Conservation (phyloP, 108 stramenopile species). For the Nannochloropsis gaditana region DNA sequence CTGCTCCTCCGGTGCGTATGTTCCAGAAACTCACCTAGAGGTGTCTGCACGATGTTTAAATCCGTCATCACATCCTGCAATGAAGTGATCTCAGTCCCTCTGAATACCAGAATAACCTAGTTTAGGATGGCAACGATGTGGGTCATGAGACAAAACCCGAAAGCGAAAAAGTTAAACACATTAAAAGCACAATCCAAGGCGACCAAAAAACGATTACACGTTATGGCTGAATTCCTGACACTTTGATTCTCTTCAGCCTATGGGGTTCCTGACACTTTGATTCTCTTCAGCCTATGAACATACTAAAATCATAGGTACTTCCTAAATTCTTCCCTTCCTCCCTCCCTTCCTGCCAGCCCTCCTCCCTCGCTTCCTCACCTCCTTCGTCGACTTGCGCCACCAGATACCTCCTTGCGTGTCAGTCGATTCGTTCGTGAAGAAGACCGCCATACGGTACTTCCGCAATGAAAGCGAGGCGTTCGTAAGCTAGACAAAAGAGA, state of each 20-base stretch:
- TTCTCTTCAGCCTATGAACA: too few relatives aligned
- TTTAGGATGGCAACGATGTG: too few relatives aligned
- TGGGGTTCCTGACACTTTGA: too few relatives aligned
- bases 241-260: too few relatives aligned
- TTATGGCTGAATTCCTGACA: too few relatives aligned
- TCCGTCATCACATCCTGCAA: not conserved
- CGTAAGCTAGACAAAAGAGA: not conserved
- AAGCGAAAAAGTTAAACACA: too few relatives aligned
- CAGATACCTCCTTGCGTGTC: constrained; percentile 1
- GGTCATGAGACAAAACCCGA: too few relatives aligned
- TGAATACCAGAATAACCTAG: not conserved
- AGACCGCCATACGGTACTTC: not conserved
- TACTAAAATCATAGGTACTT: too few relatives aligned
- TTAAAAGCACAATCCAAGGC: too few relatives aligned
- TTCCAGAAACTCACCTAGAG: not conserved
- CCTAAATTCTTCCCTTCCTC: too few relatives aligned
- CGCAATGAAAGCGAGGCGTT: not conserved
- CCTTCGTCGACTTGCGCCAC: not conserved
- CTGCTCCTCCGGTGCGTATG: too few relatives aligned
- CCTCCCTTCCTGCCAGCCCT: not conserved
- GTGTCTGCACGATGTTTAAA: not conserved
- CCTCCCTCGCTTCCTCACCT: not conserved
- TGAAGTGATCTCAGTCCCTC: not conserved
- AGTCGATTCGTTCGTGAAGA: not conserved
- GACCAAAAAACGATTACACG: too few relatives aligned